A percentile compares a stretch with the other conserved stretches of the same genome.
Conservation (phyloP, 1,284 basidiomycete genomes). For the Papiliotrema nemorosa region DNA sequence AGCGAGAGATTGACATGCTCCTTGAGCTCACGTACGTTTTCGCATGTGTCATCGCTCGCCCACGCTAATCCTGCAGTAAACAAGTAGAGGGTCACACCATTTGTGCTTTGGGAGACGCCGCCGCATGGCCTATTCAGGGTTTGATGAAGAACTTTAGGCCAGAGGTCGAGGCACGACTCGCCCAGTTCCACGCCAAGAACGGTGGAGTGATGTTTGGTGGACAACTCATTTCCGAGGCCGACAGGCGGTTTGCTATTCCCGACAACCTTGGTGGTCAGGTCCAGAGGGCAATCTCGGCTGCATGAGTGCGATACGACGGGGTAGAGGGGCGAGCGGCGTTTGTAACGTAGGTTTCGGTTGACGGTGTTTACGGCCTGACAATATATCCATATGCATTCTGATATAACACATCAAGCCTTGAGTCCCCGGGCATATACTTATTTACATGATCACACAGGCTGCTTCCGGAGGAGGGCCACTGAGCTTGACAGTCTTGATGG, state of each 20-base stretch:
- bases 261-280: constrained; percentile 66
- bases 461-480: constrained; percentile 9
- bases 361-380: no score
- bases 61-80: constrained; percentile 64
- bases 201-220: constrained; percentile 90
- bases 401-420: no score
- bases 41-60: no score
- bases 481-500: constrained; percentile 21
- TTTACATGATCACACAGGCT: constrained; percentile 19
- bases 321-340: neutral
- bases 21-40: constrained; percentile 75
- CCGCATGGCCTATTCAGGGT: constrained; percentile 97
- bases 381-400: no score
- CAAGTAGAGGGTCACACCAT: constrained; percentile 95
- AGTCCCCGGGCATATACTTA: no score
- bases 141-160: constrained; percentile 94
- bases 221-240: constrained; percentile 64
- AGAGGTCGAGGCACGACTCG: constrained; percentile 83
- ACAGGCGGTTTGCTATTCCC: constrained; percentile 70
- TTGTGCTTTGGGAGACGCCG: constrained; percentile 93
- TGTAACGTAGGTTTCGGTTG: neutral
- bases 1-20: constrained; percentile 95
- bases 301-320: constrained; percentile 1
- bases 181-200: constrained; percentile 69
- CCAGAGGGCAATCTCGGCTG: constrained; percentile 20